Evolutionary conservation across 1,284 basidiomycete species (phyloP), one percentile per base, ranked within the genome.

Genomic region (Grifola frondosa): DNA sequence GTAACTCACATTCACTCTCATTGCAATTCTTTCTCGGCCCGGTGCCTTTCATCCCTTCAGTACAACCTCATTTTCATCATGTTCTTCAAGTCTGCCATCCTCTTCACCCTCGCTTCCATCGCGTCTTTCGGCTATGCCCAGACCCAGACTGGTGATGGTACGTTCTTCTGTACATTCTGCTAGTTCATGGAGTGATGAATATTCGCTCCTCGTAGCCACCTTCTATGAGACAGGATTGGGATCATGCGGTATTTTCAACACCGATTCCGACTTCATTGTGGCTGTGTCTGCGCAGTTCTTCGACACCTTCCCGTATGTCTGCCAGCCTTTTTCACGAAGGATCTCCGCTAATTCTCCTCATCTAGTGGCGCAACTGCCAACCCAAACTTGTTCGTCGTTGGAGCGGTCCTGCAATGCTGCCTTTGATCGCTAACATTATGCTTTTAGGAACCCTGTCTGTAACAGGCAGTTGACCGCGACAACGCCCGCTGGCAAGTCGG

Each of bases 391-490:
- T 52, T n/a, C 31, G 47, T 36, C 4, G 40, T 11, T 21, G 13
- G 25, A 23, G 6, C 9, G 9, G 5, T 21, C 24, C 35, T 16
- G 9, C n/a, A 9, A 8, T 8, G 17, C 42, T 3, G 9, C n/a
- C 7, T 15, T 5, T 6, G 15, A 20, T 26, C 24, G 30, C 6
- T 15, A 11, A 6, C 8, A 15, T 19, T 7, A 4, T 10, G 3
- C 20, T n/a, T 50, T 46, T n/a, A 52, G 50, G 19, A 69, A 69
- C 60, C 65, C 66, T 12, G 64, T 70, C 34, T 69, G 67, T 50
- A 55, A 59, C 28, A 58, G 57, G 49, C 45, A 53, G 40, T 49
- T 67, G 60, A 62, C 58, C 48, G 36, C 36, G 22, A 41, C 38
- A 15, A 25, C 25, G 7, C 24, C 47, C 15, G 32, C 59, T 29